Evolutionary conservation across 345 rosid species (phyloP), one percentile per base, ranked within the genome.

Genomic region (Heritiera littoralis): DNA sequence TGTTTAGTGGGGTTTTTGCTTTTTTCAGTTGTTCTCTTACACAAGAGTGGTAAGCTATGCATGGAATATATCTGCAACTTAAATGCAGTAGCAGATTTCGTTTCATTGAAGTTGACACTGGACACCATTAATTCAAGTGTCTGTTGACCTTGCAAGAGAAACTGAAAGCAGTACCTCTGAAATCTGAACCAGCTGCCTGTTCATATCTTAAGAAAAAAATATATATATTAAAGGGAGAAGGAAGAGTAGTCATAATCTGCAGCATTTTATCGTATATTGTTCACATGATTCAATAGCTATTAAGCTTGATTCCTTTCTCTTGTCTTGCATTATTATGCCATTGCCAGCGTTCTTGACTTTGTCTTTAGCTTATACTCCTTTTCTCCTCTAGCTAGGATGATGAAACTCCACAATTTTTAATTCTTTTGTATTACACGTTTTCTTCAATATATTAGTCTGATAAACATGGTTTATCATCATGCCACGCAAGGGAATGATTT

Each of bases 1-100:
- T 43, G 23, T 64, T 40, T 61, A 5, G 15, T 32, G n/a, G 46
- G 35, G 71, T 64, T 55, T 23, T 30, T 52, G 41, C 77, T 82
- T 71, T 32, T 35, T 59, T 79, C 77, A 66, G 69, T 64, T 46
- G 76, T 61, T 73, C 28, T 60, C 54, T 77, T 76, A 61, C 70
- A 75, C 81, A 74, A 80, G 75, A 61, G 56, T 48, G 78, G 72
- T 65, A 79, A 77, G 41, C 70, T 78, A 63, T 84, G 83, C 85
- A 83, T 83, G 76, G 88, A 81, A 88, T 86, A 82, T 80, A 76
- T 84, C 81, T 77, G 78, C 45, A 85, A 72, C 79, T 78, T 84
- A 72, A 86, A 83, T 81, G 82, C 83, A 79, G 73, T 81, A 81
- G 86, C 84, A 83, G 78, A 78, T 79, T 83, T 32, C 32, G 5